Evolutionary conservation across 164 flowering plant genomes (phyloP).

Genomic region (Amborella trichopoda): DNA sequence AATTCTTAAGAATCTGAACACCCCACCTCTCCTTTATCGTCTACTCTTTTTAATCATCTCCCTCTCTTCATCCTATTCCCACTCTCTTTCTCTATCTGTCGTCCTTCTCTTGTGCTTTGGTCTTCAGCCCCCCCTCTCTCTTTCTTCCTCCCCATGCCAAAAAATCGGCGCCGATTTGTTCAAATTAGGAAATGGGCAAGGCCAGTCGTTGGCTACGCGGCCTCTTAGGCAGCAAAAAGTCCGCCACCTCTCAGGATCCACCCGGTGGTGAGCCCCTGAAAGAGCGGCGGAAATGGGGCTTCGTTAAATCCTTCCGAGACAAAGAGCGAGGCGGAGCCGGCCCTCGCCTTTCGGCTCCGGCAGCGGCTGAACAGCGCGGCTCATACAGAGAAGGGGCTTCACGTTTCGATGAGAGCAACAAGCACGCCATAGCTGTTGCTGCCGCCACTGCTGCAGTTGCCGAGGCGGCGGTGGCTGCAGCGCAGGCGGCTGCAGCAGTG

Average conservation of each 20-base stretch:
- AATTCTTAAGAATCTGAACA: too few species aligned
- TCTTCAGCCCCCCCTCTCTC: neutral
- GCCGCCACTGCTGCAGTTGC: constrained; percentile 85
- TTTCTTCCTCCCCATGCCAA: neutral
- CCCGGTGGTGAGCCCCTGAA: constrained; percentile 7
- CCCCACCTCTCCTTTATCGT: too few species aligned
- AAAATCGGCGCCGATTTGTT: constrained; percentile 2
- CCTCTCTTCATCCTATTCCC: too few species aligned
- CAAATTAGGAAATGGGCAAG: constrained; percentile 26
- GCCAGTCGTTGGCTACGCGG: constrained; percentile 40
- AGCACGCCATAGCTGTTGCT: constrained; percentile 87
- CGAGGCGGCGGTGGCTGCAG: constrained; percentile 79
- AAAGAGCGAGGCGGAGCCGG: too few species aligned
- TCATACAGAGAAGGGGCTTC: constrained; percentile 6
- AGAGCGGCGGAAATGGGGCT: constrained; percentile 29
- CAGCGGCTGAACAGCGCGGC: constrained; percentile 2
- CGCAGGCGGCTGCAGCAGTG: constrained; percentile 79
- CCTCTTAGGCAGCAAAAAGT: constrained; percentile 31
- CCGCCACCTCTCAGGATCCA: neutral
- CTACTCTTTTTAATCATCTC: neutral
- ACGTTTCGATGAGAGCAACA: constrained; percentile 18
- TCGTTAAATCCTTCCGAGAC: constrained; percentile 17
- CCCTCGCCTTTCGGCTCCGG: neutral
- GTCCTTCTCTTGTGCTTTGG: too few species aligned
- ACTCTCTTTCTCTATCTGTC: too few species aligned